A percentile compares a stretch with the other conserved stretches of the same genome.
Conservation (phyloP, 139 green algal genomes). For the Chlorokybus atmophyticus region DNA sequence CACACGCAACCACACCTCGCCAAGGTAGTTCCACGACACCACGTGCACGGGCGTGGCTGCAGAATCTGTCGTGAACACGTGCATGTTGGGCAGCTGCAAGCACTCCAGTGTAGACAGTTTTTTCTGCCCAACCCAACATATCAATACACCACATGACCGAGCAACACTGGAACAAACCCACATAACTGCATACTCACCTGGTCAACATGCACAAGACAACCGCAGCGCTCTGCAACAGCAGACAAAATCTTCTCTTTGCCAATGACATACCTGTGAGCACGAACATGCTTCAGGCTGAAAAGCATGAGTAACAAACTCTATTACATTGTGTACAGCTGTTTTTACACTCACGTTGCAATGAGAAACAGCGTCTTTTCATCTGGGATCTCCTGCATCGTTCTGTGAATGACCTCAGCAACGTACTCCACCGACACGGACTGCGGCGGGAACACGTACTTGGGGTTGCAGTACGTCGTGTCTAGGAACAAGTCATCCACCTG, state of each 20-base stretch:
- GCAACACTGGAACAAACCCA: too few relatives aligned
- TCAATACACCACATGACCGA: too few relatives aligned
- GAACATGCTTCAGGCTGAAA: too few relatives aligned
- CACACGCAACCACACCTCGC: constrained; percentile 6
- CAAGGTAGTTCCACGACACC: constrained; percentile 18
- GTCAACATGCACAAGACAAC: constrained; percentile 12
- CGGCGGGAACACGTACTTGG: constrained; percentile 18
- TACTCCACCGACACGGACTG: constrained; percentile 26
- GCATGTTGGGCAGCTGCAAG: constrained; percentile 7
- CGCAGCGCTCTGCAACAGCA: constrained; percentile 11
- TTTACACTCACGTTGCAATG: too few relatives aligned
- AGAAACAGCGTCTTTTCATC: too few relatives aligned
- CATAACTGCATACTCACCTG: too few relatives aligned
- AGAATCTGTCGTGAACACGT: constrained; percentile 20
- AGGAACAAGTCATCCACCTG: too few relatives aligned
- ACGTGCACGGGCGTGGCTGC: constrained; percentile 20
- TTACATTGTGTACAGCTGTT: too few relatives aligned
- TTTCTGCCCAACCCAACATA: background rate
- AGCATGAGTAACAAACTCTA: too few relatives aligned
- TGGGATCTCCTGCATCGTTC: too few relatives aligned
- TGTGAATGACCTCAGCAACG: too few relatives aligned
- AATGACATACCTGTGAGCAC: constrained; percentile 26
- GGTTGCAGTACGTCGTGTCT: constrained; percentile 32
- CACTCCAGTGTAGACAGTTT: constrained; percentile 17
- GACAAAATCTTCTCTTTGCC: constrained; percentile 29